These are phyloP conservation scores for Sugiyamaella americana DNA, from an alignment of 805 yeast genomes.

Conservation along the genomic window DNA sequence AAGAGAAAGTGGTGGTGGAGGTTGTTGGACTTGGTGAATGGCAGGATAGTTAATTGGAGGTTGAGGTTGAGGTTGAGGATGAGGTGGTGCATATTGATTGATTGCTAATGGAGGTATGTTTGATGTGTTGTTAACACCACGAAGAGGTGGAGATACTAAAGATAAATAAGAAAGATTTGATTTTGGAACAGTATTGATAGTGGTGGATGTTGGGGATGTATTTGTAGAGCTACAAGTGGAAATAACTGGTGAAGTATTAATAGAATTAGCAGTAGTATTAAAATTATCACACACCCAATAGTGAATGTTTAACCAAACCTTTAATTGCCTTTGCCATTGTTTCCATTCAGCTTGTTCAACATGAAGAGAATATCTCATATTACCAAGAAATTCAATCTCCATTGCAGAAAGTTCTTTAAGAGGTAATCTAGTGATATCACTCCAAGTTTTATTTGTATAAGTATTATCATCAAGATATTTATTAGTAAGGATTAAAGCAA, in stretches of 20 bases:
- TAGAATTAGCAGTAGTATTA: not conserved
- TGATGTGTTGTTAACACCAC: no score
- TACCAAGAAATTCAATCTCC: slow-evolving; percentile 63
- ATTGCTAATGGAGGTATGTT: no score
- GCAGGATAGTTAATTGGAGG: not conserved
- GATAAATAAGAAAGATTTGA: not conserved
- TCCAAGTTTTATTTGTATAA: slow-evolving; percentile 86
- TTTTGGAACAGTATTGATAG: not conserved
- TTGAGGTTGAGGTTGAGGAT: not conserved
- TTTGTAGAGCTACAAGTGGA: not conserved
- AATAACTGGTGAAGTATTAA: not conserved
- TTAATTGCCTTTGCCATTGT: slow-evolving; percentile 22
- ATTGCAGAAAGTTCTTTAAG: slow-evolving; percentile 49
- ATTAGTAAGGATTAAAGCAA: slow-evolving; percentile 74
- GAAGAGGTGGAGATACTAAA: not conserved
- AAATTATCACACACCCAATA: slow-evolving; percentile 5
- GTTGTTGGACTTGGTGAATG: not conserved
- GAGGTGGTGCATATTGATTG: not conserved
- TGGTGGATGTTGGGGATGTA: not conserved
- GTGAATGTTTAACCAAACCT: slow-evolving; percentile 20
- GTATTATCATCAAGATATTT: slow-evolving; percentile 92
- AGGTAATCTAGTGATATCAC: slow-evolving; percentile 74
- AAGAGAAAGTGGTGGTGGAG: not conserved
- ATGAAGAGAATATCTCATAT: slow-evolving; percentile 51
- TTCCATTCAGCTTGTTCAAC: slow-evolving; percentile 31